A percentile compares a stretch with the other conserved stretches of the same genome.
phyloP scores from a whole-genome alignment of 208 protist species.

The Wallacemonas sp. region DNA sequence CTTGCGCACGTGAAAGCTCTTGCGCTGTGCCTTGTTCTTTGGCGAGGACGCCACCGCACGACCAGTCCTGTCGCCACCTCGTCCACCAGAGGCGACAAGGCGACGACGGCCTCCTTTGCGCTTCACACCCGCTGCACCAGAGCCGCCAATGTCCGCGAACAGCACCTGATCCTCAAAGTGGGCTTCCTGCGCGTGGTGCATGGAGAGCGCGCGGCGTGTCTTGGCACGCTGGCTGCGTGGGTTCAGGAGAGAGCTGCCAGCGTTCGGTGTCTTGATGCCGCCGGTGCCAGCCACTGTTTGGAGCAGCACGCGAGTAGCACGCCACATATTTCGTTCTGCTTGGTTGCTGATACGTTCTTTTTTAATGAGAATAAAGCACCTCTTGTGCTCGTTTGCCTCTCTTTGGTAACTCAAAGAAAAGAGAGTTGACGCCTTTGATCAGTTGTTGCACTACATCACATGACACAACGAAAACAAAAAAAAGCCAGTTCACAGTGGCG shows the following conservation, averaged over 20 bases:
- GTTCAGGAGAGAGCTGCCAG: conserved; percentile 73
- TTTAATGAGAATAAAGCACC: too few relatives aligned
- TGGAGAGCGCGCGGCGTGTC: conserved; percentile 38
- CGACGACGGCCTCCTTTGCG: neutral
- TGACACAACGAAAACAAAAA: too few relatives aligned
- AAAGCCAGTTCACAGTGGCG: too few relatives aligned
- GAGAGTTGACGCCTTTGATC: too few relatives aligned
- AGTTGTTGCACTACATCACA: too few relatives aligned
- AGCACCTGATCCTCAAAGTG: conserved; percentile 65
- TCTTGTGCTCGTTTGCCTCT: too few relatives aligned
- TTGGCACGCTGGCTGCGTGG: conserved; percentile 63
- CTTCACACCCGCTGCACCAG: conserved; percentile 9
- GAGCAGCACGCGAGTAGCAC: conserved; percentile 7
- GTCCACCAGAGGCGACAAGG: neutral
- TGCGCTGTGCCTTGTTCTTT: conserved; percentile 47
- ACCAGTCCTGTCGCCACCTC: neutral
- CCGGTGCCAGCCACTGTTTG: neutral
- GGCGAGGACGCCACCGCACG: neutral
- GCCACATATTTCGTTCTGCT: too few relatives aligned
- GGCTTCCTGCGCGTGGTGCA: conserved; percentile 25
- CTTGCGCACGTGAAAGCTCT: conserved; percentile 28
- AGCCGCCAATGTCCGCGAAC: conserved; percentile 52
- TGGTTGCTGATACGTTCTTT: too few relatives aligned
- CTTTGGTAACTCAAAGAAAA: too few relatives aligned
- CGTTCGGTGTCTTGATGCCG: conserved; percentile 28